Conservation (phyloP, 768 basidiomycete genomes). For the Suillus americanus region DNA sequence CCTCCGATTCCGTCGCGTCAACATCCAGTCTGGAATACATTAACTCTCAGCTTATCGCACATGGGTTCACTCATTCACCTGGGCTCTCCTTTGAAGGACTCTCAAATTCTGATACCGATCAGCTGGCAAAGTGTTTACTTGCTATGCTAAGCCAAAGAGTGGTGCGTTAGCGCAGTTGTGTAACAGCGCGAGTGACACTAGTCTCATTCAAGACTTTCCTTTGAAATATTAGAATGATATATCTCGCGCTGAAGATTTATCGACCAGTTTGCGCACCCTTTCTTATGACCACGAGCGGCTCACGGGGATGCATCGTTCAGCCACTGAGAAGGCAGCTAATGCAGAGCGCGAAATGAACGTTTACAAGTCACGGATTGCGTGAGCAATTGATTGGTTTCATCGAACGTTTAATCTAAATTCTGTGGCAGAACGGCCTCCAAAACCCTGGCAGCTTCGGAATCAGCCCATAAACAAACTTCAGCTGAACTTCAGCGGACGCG, state of each 20-base stretch:
- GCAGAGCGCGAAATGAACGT: constrained; percentile 79
- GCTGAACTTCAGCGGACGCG: constrained; percentile 74
- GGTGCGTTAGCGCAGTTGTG: constrained; percentile 43
- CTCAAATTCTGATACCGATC: constrained; percentile 52
- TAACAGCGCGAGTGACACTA: background rate
- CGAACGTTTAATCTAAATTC: background rate
- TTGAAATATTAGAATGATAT: constrained; percentile 59
- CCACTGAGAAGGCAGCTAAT: constrained; percentile 60
- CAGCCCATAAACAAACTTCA: constrained; percentile 67
- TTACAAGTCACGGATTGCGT: constrained; percentile 73
- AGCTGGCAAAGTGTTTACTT: constrained; percentile 71
- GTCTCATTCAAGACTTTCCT: constrained; percentile 16
- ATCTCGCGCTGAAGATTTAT: constrained; percentile 72
- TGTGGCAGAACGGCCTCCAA: constrained; percentile 48
- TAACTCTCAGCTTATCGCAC: constrained; percentile 79
- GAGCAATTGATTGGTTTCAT: constrained; percentile 30
- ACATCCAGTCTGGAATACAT: constrained; percentile 72
- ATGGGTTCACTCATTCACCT: constrained; percentile 66
- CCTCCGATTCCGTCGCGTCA: constrained; percentile 47
- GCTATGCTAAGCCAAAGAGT: constrained; percentile 74
- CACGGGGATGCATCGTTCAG: constrained; percentile 57
- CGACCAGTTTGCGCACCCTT: constrained; percentile 72
- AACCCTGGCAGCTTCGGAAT: constrained; percentile 57
- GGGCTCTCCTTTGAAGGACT: constrained; percentile 72
- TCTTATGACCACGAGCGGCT: constrained; percentile 82